Percentiles rank a stretch among this genome's conserved stretches.
These are phyloP conservation scores for Albugo laibachii DNA, from an alignment of 352 stramenopile species.

Conservation along the genomic window DNA sequence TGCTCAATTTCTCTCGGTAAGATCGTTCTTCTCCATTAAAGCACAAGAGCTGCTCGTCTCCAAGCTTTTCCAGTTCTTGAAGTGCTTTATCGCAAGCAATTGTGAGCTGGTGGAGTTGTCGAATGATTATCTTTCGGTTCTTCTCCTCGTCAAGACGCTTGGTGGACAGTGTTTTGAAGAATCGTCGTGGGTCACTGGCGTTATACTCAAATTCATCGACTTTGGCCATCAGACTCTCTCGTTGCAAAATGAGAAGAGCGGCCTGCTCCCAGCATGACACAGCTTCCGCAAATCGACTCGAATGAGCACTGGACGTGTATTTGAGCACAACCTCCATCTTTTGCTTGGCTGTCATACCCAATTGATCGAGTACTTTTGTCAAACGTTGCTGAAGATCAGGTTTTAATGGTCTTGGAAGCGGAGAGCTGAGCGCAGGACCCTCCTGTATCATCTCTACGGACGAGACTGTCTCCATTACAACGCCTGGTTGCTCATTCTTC, in stretches of 20 bases:
- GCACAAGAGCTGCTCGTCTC: conserved; percentile 13
- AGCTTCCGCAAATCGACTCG: conserved; percentile 32
- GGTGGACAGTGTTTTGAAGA: conserved; percentile 48
- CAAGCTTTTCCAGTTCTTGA: conserved; percentile 23
- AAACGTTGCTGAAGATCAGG: conserved; percentile 38
- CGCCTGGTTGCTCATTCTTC: no score
- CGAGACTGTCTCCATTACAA: no score
- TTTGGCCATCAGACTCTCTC: neutral
- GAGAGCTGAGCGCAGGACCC: no score
- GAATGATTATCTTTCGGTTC: conserved; percentile 34
- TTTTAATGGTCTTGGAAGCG: conserved; percentile 8
- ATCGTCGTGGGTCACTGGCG: conserved; percentile 39
- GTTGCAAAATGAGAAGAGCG: neutral
- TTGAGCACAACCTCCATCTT: conserved; percentile 61
- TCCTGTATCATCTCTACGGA: no score
- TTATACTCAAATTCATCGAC: conserved; percentile 30
- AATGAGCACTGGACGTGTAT: conserved; percentile 37
- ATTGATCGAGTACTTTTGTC: conserved; percentile 21
- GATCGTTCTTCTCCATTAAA: conserved; percentile 13
- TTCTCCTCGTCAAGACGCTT: conserved; percentile 40
- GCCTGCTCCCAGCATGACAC: conserved; percentile 45
- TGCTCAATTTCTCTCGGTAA: conserved; percentile 53
- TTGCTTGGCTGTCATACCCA: conserved; percentile 24
- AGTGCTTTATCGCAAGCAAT: conserved; percentile 24
- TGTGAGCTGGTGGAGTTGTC: conserved; percentile 25